Evolutionary conservation across 768 basidiomycete species (phyloP), one percentile per base, ranked within the genome.

Genomic region (Mycena kentingensis): DNA sequence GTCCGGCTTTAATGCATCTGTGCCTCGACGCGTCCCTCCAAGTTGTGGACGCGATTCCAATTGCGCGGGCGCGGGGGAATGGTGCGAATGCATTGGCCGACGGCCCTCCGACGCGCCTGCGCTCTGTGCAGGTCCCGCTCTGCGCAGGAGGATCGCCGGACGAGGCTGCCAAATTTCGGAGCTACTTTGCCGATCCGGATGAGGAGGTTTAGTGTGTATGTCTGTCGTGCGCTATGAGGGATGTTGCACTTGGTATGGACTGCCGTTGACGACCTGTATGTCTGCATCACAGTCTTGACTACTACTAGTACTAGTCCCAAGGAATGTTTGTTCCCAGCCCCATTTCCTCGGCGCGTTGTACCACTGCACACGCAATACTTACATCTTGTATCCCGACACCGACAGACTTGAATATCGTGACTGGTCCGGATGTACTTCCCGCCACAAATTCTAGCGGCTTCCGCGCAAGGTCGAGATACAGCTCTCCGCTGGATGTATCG

Each of bases 361-460:
- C 78, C 1, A 93, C 81, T 2, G 86, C 79, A 49, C 70, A 76
- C 10, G 90, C 84, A 52, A 95, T 90, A 0, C 85, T 88, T 4
- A 90, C 88, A 58, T 96, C 93, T 62, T 95, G 93, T n/a, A 90
- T 69, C 1, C 88, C 90, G 5, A 93, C 69, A 2, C 93, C 93
- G 5, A 95, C 93, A 0, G 87, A 89, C 70, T 94, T 95, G 79
- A 92, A 94, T 25, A 95, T 76, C 1, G 86, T 89, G 11, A 93
- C 75, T 1, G 78, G 75, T 1, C 80, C 82, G 3, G 65, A 57
- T 22, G 47, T 53, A 25, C 44, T n/a, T 8, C 37, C 27, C 4
- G 18, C 25, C 22, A 39, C 32, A 5, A 16, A 37, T 8, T 16
- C 18, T 1, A 27, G 35, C 22, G 32, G 16, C 15, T 38, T 21